Evolutionary conservation across 2,329 filamentous ascomycete species (phyloP), one percentile per base, ranked within the genome.

Genomic region (Coleophoma crateriformis): DNA sequence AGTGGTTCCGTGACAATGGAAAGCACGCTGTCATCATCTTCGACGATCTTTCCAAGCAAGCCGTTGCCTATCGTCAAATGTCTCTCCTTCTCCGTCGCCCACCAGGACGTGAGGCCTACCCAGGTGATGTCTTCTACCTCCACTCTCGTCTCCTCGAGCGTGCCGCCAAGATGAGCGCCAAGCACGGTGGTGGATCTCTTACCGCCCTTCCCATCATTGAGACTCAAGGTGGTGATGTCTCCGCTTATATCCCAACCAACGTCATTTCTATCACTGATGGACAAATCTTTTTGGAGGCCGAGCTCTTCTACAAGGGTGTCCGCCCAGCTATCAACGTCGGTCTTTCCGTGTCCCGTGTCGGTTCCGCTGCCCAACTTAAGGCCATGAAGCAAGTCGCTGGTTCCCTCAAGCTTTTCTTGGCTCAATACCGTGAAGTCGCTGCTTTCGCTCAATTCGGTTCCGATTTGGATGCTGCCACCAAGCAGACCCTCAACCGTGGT

Each of bases 331-430:
- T 99, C 76, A 99, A 99, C 85, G 94, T 99, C 88, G 94, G 94
- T 94, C 89, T 99, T 66, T 99, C 94, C 68, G 94, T 99, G 66
- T 99, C 94, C 64, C 94, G 94, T 89, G 94, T 99, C 86, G 94
- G 94, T 73, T 99, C 94, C 69, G 90, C 94, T 73, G 94, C 94
- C 71, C 94, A 99, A 84, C 84, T 97, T 75, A 99, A 97, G 89
- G 91, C 94, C 78, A 99, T 99, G 94, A 99, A 99, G 86, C 94
- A 99, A 83, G 94, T 99, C 67, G 94, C 94, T 69, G 94, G 94
- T 84, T 97, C 92, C 64, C 82, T 99, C 71, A 99, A 99, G 86
- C 90, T 99, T 66, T 99, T 97, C 90, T 89, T 99, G 88, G 94
- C 94, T 67, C 94, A 99, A 81, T 99, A 99, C 85, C 94, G 94